These are phyloP conservation scores for Aotearoamyces nothofagi DNA, from an alignment of 2,329 filamentous ascomycete genomes.

Conservation along the genomic window DNA sequence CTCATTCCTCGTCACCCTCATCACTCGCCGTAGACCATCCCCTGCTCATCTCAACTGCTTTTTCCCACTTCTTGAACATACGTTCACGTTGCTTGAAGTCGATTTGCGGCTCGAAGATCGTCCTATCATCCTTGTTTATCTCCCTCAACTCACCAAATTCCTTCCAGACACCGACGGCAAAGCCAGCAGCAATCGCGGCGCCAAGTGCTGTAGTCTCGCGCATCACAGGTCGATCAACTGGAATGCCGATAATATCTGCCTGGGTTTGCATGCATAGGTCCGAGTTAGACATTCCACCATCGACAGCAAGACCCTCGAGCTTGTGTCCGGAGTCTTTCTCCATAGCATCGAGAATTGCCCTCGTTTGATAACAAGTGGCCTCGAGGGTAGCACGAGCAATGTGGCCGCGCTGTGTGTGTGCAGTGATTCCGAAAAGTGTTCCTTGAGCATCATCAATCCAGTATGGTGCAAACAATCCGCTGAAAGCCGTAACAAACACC, in stretches of 20 bases:
- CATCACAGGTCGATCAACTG: conserved; percentile 66
- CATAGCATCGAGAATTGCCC: conserved; percentile 60
- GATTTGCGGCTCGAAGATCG: conserved; percentile 53
- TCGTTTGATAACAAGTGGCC: conserved; percentile 60
- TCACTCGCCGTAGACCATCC: conserved; percentile 42
- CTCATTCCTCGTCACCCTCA: neutral
- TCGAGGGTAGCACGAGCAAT: conserved; percentile 59
- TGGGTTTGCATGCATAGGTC: conserved; percentile 67
- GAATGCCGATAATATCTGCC: conserved; percentile 66
- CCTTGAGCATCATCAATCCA: conserved; percentile 65
- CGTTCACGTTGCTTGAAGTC: conserved; percentile 38
- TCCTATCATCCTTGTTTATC: conserved; percentile 55
- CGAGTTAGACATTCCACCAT: conserved; percentile 60
- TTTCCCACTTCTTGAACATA: conserved; percentile 59
- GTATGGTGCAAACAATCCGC: conserved; percentile 58
- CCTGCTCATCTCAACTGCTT: conserved; percentile 65
- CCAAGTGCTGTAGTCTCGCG: conserved; percentile 71
- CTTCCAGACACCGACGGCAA: conserved; percentile 62
- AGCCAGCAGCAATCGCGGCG: conserved; percentile 69
- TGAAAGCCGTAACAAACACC: conserved; percentile 58
- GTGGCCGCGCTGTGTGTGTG: conserved; percentile 54
- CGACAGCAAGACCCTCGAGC: conserved; percentile 48
- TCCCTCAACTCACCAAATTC: conserved; percentile 56
- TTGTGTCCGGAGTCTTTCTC: conserved; percentile 52
- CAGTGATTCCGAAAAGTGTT: conserved; percentile 56